Conservation (phyloP, 805 yeast species). For the Metschnikowia lachancei region DNA sequence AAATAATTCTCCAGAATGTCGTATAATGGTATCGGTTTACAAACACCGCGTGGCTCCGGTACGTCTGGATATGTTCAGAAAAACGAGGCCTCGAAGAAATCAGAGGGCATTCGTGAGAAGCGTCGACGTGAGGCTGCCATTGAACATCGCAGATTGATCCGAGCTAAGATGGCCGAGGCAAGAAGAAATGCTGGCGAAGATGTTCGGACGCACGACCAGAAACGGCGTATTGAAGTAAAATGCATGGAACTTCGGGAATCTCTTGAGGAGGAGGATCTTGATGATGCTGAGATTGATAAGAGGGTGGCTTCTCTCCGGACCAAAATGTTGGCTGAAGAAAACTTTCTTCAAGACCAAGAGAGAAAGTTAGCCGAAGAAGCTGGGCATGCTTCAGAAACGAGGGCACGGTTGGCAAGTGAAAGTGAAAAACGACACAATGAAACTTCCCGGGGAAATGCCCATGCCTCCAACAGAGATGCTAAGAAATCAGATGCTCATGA, state of each 20-base stretch:
- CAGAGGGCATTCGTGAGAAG: conserved; percentile 31
- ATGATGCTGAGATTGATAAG: conserved; percentile 31
- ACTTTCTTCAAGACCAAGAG: neutral
- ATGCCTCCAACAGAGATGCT: too few species aligned
- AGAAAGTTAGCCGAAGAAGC: neutral
- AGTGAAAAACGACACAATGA: neutral
- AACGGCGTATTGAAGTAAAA: conserved; percentile 42
- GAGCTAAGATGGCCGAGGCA: conserved; percentile 11
- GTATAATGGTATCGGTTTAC: conserved; percentile 56
- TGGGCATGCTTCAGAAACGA: neutral
- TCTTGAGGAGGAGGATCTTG: conserved; percentile 47
- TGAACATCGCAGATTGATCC: conserved; percentile 18
- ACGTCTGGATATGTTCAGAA: conserved; percentile 61
- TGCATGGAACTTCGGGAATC: conserved; percentile 51
- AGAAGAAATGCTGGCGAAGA: conserved; percentile 20
- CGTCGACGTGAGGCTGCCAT: conserved; percentile 20
- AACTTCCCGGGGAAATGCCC: neutral
- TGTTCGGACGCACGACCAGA: conserved; percentile 34
- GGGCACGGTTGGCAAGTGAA: neutral
- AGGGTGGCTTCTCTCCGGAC: conserved; percentile 23
- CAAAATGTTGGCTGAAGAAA: conserved; percentile 14
- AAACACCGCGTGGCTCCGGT: conserved; percentile 58
- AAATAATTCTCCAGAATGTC: conserved; percentile 38
- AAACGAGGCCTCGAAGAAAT: conserved; percentile 30
- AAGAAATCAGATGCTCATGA: too few species aligned